A percentile compares a stretch with the other conserved stretches of the same genome.
Evolutionary conservation across 495 filamentous ascomycete genomes (phyloP).

Genomic region (Annulohypoxylon nitens): DNA sequence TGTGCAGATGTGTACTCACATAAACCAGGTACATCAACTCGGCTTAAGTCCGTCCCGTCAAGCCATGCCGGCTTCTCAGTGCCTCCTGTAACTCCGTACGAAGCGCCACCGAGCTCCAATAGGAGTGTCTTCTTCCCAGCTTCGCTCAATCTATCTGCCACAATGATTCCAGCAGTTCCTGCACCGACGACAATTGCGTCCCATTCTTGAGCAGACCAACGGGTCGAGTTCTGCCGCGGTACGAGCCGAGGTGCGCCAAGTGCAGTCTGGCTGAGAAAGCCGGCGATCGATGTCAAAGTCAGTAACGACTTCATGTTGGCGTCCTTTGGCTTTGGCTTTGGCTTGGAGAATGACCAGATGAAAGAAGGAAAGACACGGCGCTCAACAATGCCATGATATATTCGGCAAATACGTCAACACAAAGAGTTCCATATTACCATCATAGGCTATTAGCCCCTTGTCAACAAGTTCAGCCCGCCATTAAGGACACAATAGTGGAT

Average conservation of each 20-base stretch:
- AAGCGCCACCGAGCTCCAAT: constrained; percentile 50
- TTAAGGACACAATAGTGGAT: constrained; percentile 4
- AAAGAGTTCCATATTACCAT: constrained; percentile 4
- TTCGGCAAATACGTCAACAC: neutral
- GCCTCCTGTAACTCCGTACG: constrained; percentile 53
- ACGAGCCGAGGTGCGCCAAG: constrained; percentile 18
- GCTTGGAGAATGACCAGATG: neutral
- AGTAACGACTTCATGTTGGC: constrained; percentile 39
- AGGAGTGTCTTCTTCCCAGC: constrained; percentile 53
- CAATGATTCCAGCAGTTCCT: constrained; percentile 88
- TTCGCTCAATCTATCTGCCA: constrained; percentile 71
- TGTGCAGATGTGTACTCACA: constrained; percentile 42
- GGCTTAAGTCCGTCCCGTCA: constrained; percentile 66
- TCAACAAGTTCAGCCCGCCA: constrained; percentile 8
- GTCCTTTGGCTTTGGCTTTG: neutral
- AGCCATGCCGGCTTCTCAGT: constrained; percentile 63
- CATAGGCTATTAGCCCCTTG: constrained; percentile 34
- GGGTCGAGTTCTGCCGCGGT: constrained; percentile 30
- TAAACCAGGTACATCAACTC: constrained; percentile 71
- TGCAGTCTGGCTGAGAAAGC: constrained; percentile 26
- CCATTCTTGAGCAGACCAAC: constrained; percentile 51
- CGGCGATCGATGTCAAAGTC: constrained; percentile 17
- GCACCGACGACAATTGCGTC: constrained; percentile 78
- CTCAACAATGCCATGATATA: constrained; percentile 32
- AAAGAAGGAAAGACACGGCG: neutral